Evolutionary conservation across 2,329 filamentous ascomycete species (phyloP), one percentile per base, ranked within the genome.

Genomic region (Pseudopithomyces maydicus): DNA sequence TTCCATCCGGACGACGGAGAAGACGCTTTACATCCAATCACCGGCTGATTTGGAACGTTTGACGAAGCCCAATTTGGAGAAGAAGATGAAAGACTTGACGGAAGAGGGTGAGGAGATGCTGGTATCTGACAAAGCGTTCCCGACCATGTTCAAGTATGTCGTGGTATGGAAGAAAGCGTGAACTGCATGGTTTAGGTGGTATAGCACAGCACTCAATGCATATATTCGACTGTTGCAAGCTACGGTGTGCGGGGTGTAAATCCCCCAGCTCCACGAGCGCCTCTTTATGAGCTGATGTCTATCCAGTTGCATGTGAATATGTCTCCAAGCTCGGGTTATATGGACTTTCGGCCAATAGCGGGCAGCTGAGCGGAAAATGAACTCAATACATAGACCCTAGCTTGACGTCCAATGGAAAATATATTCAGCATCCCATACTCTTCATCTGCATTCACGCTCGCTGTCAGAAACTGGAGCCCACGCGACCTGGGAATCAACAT

Each of bases 51-150:
- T 99, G 53, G 91, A 97, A 72, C 87, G 92, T 78, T 86, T 92
- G 78, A 97, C 94, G 1, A 82, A 91, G 53, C 86, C 87, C 1
- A 98, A 99, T 72, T 79, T 99, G 60, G 81, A 82, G 59, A 91
- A 90, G 80, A 95, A 89, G 68, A 80, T 99, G 56, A 78, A 76
- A 26, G 91, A 96, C 23, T 77, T 99, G 61, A 82, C 99, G 20
- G 84, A 85, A 44, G 83, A 92, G 66, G 92, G 92, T 12, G 90
- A 97, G 72, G 92, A 97, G 77, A 84, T 99, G 46, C 91, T 88
- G n/a, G 89, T 99, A 45, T 93, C 91, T 15, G 94, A 98, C 75
- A 90, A 91, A n/a, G 91, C 92, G 1, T 95, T 96, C 72, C 86
- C 88, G 33, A 88, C 91, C 23, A 85, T 90, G 71, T 88, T 86